Evolutionary conservation across 306 rosid species (phyloP).

Genomic region (Cicer yamashitae): DNA sequence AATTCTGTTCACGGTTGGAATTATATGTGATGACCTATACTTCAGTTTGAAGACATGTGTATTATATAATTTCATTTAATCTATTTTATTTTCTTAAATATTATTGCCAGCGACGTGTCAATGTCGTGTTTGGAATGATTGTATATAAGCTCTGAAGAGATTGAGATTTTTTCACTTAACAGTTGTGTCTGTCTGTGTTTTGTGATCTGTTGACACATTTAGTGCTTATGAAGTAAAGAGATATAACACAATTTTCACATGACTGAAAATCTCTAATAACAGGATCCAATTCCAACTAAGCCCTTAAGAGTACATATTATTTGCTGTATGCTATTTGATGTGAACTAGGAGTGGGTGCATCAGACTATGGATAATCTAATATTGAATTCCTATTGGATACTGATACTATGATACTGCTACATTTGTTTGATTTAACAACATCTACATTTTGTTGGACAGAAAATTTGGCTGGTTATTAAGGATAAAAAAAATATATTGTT

Average conservation of each 20-base stretch:
- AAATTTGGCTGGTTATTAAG: conserved; percentile 17
- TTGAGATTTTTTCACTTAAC: background rate
- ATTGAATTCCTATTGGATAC: background rate
- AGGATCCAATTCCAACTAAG: background rate
- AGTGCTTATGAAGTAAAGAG: background rate
- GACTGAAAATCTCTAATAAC: background rate
- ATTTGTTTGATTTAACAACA: background rate
- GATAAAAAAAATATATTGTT: conserved; percentile 30
- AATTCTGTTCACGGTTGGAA: background rate
- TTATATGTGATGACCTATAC: too few species aligned
- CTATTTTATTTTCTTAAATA: too few species aligned
- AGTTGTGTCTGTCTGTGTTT: background rate
- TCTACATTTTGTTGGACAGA: background rate
- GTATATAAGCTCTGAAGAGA: background rate
- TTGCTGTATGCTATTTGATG: conserved; percentile 15
- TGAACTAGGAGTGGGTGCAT: background rate
- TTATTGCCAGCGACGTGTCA: too few species aligned
- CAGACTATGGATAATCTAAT: background rate
- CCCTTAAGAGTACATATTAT: conserved; percentile 4
- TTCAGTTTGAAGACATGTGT: too few species aligned
- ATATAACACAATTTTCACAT: background rate
- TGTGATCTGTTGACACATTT: background rate
- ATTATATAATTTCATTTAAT: too few species aligned
- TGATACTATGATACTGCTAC: background rate
- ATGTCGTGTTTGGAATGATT: too few species aligned